Conservation (phyloP, 2,329 filamentous ascomycete genomes). For the Talaromyces sp. region DNA sequence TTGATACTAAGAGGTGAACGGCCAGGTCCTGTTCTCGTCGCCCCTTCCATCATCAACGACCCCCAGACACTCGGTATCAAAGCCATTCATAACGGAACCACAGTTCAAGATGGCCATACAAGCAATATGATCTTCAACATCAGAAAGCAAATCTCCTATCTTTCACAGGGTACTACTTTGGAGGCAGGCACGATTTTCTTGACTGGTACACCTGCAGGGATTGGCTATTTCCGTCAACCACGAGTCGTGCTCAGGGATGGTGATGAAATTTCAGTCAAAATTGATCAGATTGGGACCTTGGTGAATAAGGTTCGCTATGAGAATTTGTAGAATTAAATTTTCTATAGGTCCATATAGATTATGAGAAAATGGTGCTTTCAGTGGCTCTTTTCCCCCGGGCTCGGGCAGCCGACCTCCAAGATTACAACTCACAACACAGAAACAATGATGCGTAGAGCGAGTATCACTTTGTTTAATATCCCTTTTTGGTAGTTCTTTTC, state of each 20-base stretch:
- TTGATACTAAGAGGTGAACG: no score
- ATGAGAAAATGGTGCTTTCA: no score
- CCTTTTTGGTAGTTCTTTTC: no score
- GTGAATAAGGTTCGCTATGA: conserved; percentile 32
- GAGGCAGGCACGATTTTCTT: conserved; percentile 3
- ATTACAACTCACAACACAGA: no score
- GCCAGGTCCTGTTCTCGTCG: neutral
- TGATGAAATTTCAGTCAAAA: conserved; percentile 29
- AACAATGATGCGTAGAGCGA: no score
- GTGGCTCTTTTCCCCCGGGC: no score
- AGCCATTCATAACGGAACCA: neutral
- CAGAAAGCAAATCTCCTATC: neutral
- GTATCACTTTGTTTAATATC: no score
- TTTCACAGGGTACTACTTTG: conserved; percentile 7
- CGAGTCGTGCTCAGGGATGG: conserved; percentile 28
- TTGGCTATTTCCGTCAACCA: conserved; percentile 31
- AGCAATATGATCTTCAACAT: conserved; percentile 1
- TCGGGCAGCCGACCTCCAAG: no score
- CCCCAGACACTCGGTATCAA: neutral
- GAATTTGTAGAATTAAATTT: neutral
- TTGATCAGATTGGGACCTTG: conserved; percentile 31
- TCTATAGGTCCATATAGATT: no score
- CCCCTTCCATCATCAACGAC: neutral
- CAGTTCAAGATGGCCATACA: neutral
- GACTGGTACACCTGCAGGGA: conserved; percentile 25